These are phyloP conservation scores for Solanum hybrid DNA, from an alignment of 305 asterid species.

Conservation along the genomic window DNA sequence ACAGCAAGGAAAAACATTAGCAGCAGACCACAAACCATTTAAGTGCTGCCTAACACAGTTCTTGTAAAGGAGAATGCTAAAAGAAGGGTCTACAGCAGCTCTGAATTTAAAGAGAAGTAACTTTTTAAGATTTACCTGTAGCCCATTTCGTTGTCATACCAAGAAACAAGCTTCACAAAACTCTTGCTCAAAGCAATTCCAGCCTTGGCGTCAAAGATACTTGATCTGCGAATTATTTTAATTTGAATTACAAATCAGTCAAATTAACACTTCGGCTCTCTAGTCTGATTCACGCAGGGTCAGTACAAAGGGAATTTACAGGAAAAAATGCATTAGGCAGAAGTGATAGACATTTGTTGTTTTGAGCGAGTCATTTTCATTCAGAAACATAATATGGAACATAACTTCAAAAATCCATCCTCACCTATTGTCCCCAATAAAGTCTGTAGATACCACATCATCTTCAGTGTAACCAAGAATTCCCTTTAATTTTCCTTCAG, in stretches of 20 bases:
- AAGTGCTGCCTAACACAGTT: not conserved
- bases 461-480: conserved; percentile 80
- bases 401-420: not conserved
- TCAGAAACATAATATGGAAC: not conserved
- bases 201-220: conserved; percentile 85
- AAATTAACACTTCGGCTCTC: not conserved
- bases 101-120: not conserved
- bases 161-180: conserved; percentile 70
- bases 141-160: conserved; percentile 92
- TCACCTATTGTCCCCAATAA: conserved; percentile 63
- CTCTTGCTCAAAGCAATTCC: conserved; percentile 66
- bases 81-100: not conserved
- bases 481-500: conserved; percentile 58
- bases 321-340: not conserved
- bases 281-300: not conserved
- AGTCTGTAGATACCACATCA: conserved; percentile 75
- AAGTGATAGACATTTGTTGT: not conserved
- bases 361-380: not conserved
- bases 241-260: not conserved
- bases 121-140: conserved; percentile 41
- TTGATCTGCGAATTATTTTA: conserved; percentile 39
- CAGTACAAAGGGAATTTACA: not conserved
- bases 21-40: not conserved
- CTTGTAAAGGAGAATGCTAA: not conserved
- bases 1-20: not conserved